Evolutionary conservation across 768 basidiomycete genomes (phyloP).

Genomic region (Panus rudis): DNA sequence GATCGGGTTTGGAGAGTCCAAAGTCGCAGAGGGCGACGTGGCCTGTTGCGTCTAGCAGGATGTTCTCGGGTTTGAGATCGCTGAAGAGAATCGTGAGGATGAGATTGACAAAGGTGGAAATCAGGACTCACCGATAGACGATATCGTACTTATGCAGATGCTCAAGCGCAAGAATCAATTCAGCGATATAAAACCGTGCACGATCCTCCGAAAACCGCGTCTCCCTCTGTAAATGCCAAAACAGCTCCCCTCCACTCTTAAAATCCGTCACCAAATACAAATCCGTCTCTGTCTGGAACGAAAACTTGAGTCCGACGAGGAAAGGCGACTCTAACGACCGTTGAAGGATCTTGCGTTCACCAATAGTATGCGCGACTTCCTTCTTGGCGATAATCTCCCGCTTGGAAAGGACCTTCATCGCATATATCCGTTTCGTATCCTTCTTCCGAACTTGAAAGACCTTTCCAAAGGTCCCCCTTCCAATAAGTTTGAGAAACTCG

Average conservation of each 20-base stretch:
- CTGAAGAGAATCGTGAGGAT: slow-evolving; percentile 30
- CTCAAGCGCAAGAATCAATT: slow-evolving; percentile 90
- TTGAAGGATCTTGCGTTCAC: slow-evolving; percentile 97
- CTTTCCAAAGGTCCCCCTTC: slow-evolving; percentile 94
- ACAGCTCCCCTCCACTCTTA: slow-evolving; percentile 96
- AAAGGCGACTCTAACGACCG: slow-evolving; percentile 90
- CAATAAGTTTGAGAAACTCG: slow-evolving; percentile 98
- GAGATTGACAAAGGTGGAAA: slow-evolving; percentile 7
- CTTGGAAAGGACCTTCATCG: slow-evolving; percentile 98
- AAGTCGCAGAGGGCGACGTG: slow-evolving; percentile 99
- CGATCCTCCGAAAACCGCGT: slow-evolving; percentile 90
- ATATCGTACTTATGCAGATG: slow-evolving; percentile 98
- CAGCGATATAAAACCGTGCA: slow-evolving; percentile 94
- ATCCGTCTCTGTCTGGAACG: slow-evolving; percentile 94
- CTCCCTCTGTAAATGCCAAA: slow-evolving; percentile 97
- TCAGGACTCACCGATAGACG: slow-evolving; percentile 69
- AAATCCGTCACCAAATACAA: slow-evolving; percentile 97
- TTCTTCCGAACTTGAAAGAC: slow-evolving; percentile 98
- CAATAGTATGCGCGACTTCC: slow-evolving; percentile 98
- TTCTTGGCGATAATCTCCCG: slow-evolving; percentile 99
- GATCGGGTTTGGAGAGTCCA: slow-evolving; percentile 93
- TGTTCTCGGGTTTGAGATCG: slow-evolving; percentile 98
- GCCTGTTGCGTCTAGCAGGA: slow-evolving; percentile 94
- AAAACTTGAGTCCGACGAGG: slow-evolving; percentile 96
- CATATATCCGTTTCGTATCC: slow-evolving; percentile 98